Evolutionary conservation across 768 basidiomycete genomes (phyloP), one percentile per base, ranked within the genome.

Genomic region (Rhodotorula toruloides): DNA sequence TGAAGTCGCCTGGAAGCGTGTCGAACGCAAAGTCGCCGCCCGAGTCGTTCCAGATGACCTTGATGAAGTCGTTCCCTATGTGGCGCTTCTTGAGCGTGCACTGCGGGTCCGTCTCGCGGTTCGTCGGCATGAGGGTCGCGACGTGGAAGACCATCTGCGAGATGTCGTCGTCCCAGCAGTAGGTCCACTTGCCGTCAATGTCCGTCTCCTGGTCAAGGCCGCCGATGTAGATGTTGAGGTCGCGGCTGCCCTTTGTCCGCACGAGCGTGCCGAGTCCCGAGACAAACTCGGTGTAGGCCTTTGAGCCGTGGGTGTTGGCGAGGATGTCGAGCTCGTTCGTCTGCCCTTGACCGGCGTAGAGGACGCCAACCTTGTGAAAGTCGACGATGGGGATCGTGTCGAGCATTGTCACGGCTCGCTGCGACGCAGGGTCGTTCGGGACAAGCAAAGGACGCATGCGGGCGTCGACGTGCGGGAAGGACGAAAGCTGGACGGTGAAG

Each of bases 111-210:
- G 85, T 78, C 13, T 78, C 70, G 37, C 61, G 69, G 52, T 81
- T 81, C 59, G 86, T 88, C 7, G 96, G 96, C 94, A 98, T 98
- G 81, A 99, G 86, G 4, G 96, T 98, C 14, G 94, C 89, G 5
- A 91, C 88, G 77, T 98, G 96, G 76, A 89, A 99, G 59, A 97
- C 82, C 67, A 96, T 85, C 76, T 98, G 93, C 8, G 88, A 86
- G 55, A 97, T 92, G 74, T 97, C 92, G 77, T 98, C 92, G 90
- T 93, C 96, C 93, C 94, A 99, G 0, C 93, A 91, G 76, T 98
- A 98, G 0, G 94, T 90, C 75, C 93, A 96, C 77, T 92, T 89
- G 21, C 96, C 96, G 74, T 99, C 92, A 73, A 88, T 85, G 67
- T 91, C 89, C 50, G 72, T 73, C 40, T 77, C 74, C 13, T 90